These are phyloP conservation scores for Zygnema cylindricum DNA, from an alignment of 139 green algal genomes.

Conservation along the genomic window DNA sequence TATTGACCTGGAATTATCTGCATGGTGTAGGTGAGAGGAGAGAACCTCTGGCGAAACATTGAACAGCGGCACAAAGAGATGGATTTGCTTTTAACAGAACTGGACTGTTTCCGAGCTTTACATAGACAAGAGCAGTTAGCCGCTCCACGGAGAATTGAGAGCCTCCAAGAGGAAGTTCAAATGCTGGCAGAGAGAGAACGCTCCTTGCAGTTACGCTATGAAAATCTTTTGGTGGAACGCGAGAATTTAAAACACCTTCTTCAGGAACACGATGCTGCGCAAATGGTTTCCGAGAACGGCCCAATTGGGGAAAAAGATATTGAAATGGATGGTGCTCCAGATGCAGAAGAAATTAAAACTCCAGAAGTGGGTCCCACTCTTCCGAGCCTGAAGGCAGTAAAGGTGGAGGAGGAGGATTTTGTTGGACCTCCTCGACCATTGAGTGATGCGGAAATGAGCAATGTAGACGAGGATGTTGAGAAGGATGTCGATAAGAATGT, in stretches of 20 bases:
- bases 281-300: not conserved
- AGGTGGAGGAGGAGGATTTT: too few relatives aligned
- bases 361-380: too few relatives aligned
- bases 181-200: slow-evolving; percentile 32
- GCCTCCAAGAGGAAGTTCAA: slow-evolving; percentile 32
- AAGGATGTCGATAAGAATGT: not conserved
- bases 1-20: too few relatives aligned
- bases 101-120: slow-evolving; percentile 47
- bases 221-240: slow-evolving; percentile 57
- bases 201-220: slow-evolving; percentile 52
- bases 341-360: too few relatives aligned
- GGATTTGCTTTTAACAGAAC: slow-evolving; percentile 43
- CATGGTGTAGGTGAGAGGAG: not conserved
- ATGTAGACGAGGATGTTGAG: not conserved
- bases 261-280: not conserved
- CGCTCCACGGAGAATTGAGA: slow-evolving; percentile 39
- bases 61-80: slow-evolving; percentile 42
- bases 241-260: slow-evolving; percentile 26
- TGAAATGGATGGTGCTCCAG: not conserved
- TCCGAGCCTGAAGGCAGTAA: not conserved
- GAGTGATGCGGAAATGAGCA: not conserved
- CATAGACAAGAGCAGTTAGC: slow-evolving; percentile 48
- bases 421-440: not conserved
- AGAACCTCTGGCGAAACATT: slow-evolving; percentile 42
- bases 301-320: not conserved